Conservation (phyloP, 2,329 filamentous ascomycete species). For the Aspergillus ochraceus region DNA sequence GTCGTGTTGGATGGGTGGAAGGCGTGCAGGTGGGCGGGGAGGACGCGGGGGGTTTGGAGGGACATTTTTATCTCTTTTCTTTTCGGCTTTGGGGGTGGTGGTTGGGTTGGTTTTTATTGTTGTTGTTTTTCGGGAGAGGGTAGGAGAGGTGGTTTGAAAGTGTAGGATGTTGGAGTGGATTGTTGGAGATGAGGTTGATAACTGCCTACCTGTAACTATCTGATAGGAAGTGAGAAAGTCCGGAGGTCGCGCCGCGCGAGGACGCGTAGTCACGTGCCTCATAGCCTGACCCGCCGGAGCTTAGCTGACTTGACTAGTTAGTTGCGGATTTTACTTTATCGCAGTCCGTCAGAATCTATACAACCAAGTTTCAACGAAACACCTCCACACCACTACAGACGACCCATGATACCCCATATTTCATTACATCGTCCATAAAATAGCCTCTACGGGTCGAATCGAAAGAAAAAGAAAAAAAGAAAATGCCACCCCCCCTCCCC, state of each 20-base stretch:
- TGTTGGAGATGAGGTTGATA: too few species aligned
- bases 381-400: too few species aligned
- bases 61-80: conserved; percentile 54
- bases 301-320: too few species aligned
- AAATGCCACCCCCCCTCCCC: conserved; percentile 47
- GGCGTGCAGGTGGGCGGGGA: conserved; percentile 72
- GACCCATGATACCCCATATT: not conserved
- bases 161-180: too few species aligned
- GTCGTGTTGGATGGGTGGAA: conserved; percentile 58
- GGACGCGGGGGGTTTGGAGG: conserved; percentile 78
- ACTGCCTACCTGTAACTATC: too few species aligned
- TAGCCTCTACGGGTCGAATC: too few species aligned
- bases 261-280: conserved; percentile 23
- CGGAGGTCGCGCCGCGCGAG: conserved; percentile 6
- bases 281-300: not conserved
- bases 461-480: not conserved
- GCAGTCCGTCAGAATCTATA: not conserved
- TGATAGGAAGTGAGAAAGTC: not conserved
- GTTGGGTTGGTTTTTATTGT: too few species aligned
- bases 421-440: too few species aligned
- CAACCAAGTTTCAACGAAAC: not conserved
- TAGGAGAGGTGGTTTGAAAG: too few species aligned
- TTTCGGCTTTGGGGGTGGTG: not conserved
- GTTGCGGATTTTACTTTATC: too few species aligned
- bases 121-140: too few species aligned